Evolutionary conservation across 768 basidiomycete genomes (phyloP), one percentile per base, ranked within the genome.

Genomic region (Pholiota molesta): DNA sequence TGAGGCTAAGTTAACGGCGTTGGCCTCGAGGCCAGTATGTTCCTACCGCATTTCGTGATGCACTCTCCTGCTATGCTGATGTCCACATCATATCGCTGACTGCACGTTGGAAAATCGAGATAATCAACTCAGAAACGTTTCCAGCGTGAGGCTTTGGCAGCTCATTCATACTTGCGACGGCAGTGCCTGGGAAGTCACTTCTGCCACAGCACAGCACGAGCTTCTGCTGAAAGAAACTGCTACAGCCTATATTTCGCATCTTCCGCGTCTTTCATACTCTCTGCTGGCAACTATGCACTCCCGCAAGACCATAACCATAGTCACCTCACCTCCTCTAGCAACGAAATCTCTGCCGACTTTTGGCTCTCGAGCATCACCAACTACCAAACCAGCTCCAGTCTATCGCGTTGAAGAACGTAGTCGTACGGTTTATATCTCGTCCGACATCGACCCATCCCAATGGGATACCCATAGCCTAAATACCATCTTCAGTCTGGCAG

Each of bases 341-440:
- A 65, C 73, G 9, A 67, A 62, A 40, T 62, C 73, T 39, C 63
- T 75, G 19, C 73, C 73, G 8, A 44, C 57, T 26, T 59, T 65
- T 40, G 67, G 62, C 17, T 63, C 61, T 5, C 62, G 66, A 54
- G 44, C 67, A n/a, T 74, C 76, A n/a, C 74, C 74, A 9, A 70
- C 72, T 11, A 66, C 74, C 14, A 77, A 73, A 61, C 65, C 68
- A 42, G 67, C 72, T 26, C 66, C 77, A 1, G 72, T 79, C 42
- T 82, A 81, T 66, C 80, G 81, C 47, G 80, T 82, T 60, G 81
- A 82, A 65, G 79, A 83, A 63, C 75, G 80, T 17, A 78, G 77
- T 57, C 75, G 80, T 52, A 82, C 81, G 5, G 71, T 83, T 45
- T 81, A 79, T 63, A 75, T 83, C 17, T 74, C 78, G 17, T 79